phyloP scores from a whole-genome alignment of 2,329 filamentous ascomycete species.

The Fusarium sambucinum region DNA sequence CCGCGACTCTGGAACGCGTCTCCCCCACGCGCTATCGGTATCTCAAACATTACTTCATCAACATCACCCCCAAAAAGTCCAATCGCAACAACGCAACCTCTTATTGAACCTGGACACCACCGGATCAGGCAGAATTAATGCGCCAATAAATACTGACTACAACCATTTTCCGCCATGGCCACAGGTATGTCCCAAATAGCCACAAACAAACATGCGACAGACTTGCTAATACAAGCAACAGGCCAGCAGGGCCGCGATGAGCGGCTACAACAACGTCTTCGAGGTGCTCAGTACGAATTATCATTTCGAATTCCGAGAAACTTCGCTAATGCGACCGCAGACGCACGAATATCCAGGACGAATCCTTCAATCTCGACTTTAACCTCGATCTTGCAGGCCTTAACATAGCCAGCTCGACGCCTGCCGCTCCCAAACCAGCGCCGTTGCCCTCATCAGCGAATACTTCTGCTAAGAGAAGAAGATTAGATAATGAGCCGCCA shows the following conservation, averaged over 20 bases:
- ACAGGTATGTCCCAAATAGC: constrained; percentile 47
- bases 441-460: constrained; percentile 52
- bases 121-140: constrained; percentile 10
- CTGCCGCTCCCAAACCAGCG: constrained; percentile 41
- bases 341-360: constrained; percentile 69
- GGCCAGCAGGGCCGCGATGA: constrained; percentile 67
- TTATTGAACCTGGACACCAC: neutral
- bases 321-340: constrained; percentile 48
- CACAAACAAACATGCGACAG: neutral
- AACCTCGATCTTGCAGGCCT: constrained; percentile 63
- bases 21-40: constrained; percentile 42
- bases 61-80: constrained; percentile 26
- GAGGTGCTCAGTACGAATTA: constrained; percentile 69
- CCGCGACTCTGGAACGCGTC: constrained; percentile 46
- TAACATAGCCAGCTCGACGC: constrained; percentile 44
- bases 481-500: constrained; percentile 48
- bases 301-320: accelerated
- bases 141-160: neutral
- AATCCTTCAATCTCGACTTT: constrained; percentile 71
- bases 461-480: constrained; percentile 62
- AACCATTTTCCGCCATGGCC: constrained; percentile 49
- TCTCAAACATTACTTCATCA: constrained; percentile 43
- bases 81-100: constrained; percentile 5
- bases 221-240: constrained; percentile 28
- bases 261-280: constrained; percentile 73